These are phyloP conservation scores for Globisporangium takayamanum DNA, from an alignment of 352 stramenopile species.

Conservation along the genomic window DNA sequence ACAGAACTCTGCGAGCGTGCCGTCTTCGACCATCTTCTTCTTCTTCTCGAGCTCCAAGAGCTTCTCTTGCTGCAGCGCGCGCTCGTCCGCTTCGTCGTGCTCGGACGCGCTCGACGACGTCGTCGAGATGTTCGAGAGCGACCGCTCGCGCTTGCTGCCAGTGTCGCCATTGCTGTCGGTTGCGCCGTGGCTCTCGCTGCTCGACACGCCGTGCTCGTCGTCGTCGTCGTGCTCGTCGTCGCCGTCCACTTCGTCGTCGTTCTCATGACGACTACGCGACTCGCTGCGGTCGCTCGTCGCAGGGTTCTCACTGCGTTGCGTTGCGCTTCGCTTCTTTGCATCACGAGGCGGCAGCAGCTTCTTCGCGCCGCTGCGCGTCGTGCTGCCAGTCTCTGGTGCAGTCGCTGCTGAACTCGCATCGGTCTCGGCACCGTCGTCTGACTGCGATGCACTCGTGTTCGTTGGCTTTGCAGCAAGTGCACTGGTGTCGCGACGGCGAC, in stretches of 20 bases:
- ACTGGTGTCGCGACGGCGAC: slow-evolving; percentile 10
- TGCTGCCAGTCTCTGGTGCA: slow-evolving; percentile 17
- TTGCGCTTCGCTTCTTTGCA: slow-evolving; percentile 18
- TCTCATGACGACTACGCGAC: not conserved
- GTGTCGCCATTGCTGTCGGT: not conserved
- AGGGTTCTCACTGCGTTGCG: slow-evolving; percentile 10
- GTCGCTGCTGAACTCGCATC: slow-evolving; percentile 39
- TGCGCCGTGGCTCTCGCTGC: slow-evolving; percentile 13
- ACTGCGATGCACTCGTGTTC: slow-evolving; percentile 27
- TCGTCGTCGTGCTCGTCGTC: slow-evolving; percentile 23
- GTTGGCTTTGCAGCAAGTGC: slow-evolving; percentile 23
- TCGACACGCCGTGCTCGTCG: slow-evolving; percentile 13
- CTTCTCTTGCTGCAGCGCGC: slow-evolving; percentile 38
- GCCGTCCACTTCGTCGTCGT: slow-evolving; percentile 23
- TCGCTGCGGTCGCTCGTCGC: slow-evolving; percentile 10
- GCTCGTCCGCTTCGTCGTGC: slow-evolving; percentile 25
- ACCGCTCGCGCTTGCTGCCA: slow-evolving; percentile 36
- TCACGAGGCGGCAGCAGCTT: slow-evolving; percentile 10
- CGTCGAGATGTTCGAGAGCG: slow-evolving; percentile 60
- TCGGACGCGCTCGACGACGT: slow-evolving; percentile 47
- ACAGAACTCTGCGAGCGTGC: slow-evolving; percentile 75
- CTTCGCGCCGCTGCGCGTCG: slow-evolving; percentile 16
- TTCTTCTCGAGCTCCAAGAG: slow-evolving; percentile 76
- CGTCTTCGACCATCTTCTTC: slow-evolving; percentile 79
- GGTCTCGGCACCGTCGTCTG: slow-evolving; percentile 52